Base-by-base conservation (phyloP, 352 stramenopile genomes). In the Pythium folliculosum region DNA sequence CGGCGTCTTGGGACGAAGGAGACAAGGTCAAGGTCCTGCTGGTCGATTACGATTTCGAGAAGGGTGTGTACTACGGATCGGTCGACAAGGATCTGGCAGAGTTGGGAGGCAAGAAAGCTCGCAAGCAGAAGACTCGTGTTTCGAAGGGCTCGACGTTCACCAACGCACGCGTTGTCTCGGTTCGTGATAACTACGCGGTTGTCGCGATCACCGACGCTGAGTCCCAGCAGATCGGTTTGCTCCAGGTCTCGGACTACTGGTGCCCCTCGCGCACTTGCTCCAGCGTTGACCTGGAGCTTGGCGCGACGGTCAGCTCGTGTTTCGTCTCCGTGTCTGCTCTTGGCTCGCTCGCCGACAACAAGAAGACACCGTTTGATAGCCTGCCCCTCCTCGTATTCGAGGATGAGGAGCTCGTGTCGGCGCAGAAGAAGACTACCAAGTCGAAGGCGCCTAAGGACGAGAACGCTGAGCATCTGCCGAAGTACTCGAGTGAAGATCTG, bases 11-110 rank as follows among this genome's bases (percentile, higher is more conserved):
- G 77, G 71, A 82, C 52, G 83, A 94, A 70, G 82, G 81, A 38
- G 73, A 88, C 57, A 74, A 61, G 38, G 75, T 92, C 32, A 94
- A 95, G 78, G 45, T 96, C 48, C 60, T 91, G 16, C 73, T 95
- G 3, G 84, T 89, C 1, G 86, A 96, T 72, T 96, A 90, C 67
- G 88, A 96, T 64, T 90, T 90, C 51, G 89, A 88, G 30, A 96
- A 95, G 77, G 77, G 78, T 45, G 79, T 96, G 40, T 96, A 86
- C 69, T 94, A 86, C 49, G 89, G 76, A 12, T 61, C 71, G 23
- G 67, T 78, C 13, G 77, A 84, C 35, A 65, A 67, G 3, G 58
- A 62, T n/a, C 71, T 94, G 9, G 84, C 92, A 3, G 77, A 80
- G 56, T 83, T 53, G 27, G 79, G 84, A 32, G 76, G 77, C 0